Conservation (phyloP, 148 eudicot species). For the Chenopodium formosanum region DNA sequence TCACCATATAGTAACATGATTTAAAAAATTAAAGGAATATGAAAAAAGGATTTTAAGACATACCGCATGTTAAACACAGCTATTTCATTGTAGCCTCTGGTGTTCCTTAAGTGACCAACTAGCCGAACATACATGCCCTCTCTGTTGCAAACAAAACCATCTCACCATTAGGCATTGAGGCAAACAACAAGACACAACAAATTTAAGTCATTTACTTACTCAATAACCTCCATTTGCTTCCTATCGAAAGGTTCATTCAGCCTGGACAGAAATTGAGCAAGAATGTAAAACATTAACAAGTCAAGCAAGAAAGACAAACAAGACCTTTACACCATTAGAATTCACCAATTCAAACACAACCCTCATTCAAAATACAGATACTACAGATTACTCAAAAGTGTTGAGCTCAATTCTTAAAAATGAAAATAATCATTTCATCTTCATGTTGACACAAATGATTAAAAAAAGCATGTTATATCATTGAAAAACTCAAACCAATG, state of each 20-base stretch:
- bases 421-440: neutral
- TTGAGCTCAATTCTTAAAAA: neutral
- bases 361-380: neutral
- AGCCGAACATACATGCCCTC: constrained; percentile 70
- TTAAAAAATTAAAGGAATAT: neutral
- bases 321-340: neutral
- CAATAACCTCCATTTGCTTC: constrained; percentile 68
- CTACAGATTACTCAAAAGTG: neutral
- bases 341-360: neutral
- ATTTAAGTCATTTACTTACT: constrained; percentile 42
- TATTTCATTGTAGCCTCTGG: constrained; percentile 60
- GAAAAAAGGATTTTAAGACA: neutral
- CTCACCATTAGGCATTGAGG: neutral
- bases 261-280: constrained; percentile 39
- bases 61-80: constrained; percentile 76
- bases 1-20: neutral
- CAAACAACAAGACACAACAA: neutral
- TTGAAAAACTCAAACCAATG: neutral
- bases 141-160: constrained; percentile 36
- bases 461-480: neutral
- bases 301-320: neutral
- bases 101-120: constrained; percentile 72
- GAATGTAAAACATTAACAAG: neutral
- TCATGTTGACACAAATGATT: neutral
- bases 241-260: constrained; percentile 69